Conservation (phyloP, 306 rosid species). For the Prunus campanulata region DNA sequence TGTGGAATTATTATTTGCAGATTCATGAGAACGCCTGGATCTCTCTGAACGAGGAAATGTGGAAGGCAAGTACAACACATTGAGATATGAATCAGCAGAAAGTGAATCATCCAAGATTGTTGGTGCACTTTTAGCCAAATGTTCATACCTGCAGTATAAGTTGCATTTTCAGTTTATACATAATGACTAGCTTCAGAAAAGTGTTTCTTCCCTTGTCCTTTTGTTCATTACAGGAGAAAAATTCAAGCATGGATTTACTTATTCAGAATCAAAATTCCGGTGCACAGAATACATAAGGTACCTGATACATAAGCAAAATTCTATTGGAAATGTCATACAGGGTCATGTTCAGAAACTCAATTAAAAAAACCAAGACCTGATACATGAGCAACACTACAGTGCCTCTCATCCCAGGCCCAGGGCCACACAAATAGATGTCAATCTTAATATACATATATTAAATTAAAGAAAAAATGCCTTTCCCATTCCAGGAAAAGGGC, state of each 20-base stretch:
- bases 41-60: constrained; percentile 95
- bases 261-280: not conserved
- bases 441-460: not conserved
- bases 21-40: constrained; percentile 70
- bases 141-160: constrained; percentile 82
- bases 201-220: not conserved
- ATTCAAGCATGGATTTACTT: not conserved
- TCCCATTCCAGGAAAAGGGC: not conserved
- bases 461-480: not conserved
- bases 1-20: constrained; percentile 53
- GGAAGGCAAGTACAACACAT: constrained; percentile 92
- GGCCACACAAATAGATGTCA: not conserved
- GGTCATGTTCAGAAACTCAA: not conserved
- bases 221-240: not conserved
- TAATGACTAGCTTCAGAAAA: constrained; percentile 9
- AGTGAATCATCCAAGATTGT: constrained; percentile 98
- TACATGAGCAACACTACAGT: constrained; percentile 2
- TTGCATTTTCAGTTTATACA: constrained; percentile 29
- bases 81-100: constrained; percentile 97
- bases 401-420: constrained; percentile 6
- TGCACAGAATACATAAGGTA: not conserved
- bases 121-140: constrained; percentile 95
- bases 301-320: not conserved
- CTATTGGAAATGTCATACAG: not conserved
- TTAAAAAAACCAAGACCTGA: not conserved